Evolutionary conservation across 2,329 filamentous ascomycete species (phyloP), one percentile per base, ranked within the genome.

Genomic region (Neopestalotiopsis rosae): DNA sequence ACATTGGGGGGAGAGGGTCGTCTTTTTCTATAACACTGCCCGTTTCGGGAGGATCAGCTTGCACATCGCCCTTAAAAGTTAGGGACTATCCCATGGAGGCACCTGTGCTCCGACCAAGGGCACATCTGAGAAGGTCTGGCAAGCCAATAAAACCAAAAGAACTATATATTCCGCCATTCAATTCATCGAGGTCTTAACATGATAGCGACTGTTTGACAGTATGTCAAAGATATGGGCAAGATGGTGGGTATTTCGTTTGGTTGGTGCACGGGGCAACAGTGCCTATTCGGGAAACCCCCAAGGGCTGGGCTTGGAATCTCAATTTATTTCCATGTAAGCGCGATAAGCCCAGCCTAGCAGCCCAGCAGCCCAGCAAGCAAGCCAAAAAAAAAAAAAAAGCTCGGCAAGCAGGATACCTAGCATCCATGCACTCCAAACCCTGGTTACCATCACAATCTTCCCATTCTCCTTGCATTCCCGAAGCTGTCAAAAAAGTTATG

Each of bases 221-320:
- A 28, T 28, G 24, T 28, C 24, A 28, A 28, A 28, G 24, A 28
- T 28, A 28, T 28, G 24, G 24, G 24, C 24, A 4, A 28, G 24
- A 28, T 28, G 24, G 45, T 52, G 45, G 45, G 45, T 52, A 52
- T 12, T n/a, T 52, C 45, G 17, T 20, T 52, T 52, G 17, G 17
- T n/a, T 52, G n/a, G 17, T 52, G 45, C 45, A 52, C 45, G 45
- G 45, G 45, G 45, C 45, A n/a, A 17, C 17, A 6, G 45, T 52
- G 45, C 45, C 45, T 52, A 52, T 52, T 52, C 45, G 45, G 45
- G 45, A 52, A 52, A 52, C 20, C n/a, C 45, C n/a, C 45, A 52
- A 52, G 45, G 45, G 42, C 7, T n/a, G 42, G 2, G 4, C 13
- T 2, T 24, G 9, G 14, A 52, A n/a, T n/a, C 20, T 20, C 20